These are phyloP conservation scores for Hygrophorus pudorinus DNA, from an alignment of 768 basidiomycete genomes.

Conservation along the genomic window DNA sequence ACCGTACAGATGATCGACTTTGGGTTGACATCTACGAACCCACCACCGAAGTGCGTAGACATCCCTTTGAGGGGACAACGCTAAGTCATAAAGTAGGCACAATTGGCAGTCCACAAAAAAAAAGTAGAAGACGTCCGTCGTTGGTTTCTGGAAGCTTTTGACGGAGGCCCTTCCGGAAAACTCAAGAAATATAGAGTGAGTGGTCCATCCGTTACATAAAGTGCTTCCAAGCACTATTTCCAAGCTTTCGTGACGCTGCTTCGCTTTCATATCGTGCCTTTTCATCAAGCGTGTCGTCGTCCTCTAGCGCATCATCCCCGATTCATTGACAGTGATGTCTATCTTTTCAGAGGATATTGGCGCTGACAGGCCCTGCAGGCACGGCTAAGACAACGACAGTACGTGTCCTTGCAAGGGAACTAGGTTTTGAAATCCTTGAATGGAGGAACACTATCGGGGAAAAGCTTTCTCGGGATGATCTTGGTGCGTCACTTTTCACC, in stretches of 20 bases:
- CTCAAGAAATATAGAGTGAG: slow-evolving; percentile 67
- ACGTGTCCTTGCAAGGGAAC: slow-evolving; percentile 60
- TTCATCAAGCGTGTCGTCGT: too few relatives aligned
- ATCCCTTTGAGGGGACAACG: neutral
- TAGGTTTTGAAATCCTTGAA: slow-evolving; percentile 75
- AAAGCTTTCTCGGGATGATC: slow-evolving; percentile 11
- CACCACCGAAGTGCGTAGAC: slow-evolving; percentile 35
- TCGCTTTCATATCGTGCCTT: neutral
- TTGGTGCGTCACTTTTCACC: neutral
- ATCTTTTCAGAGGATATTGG: slow-evolving; percentile 59
- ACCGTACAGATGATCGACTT: slow-evolving; percentile 26
- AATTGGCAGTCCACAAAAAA: slow-evolving; percentile 69
- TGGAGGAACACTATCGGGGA: slow-evolving; percentile 71
- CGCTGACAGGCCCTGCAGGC: slow-evolving; percentile 82
- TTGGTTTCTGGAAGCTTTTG: slow-evolving; percentile 68
- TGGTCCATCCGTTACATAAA: slow-evolving; percentile 9
- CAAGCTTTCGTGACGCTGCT: neutral
- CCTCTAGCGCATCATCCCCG: too few relatives aligned
- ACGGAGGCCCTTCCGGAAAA: slow-evolving; percentile 53
- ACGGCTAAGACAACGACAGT: slow-evolving; percentile 85
- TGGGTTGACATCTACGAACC: slow-evolving; percentile 65
- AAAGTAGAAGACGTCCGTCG: slow-evolving; percentile 71
- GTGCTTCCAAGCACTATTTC: neutral
- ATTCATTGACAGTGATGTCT: neutral
- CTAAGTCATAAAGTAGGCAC: slow-evolving; percentile 31